Evolutionary conservation across 2,329 filamentous ascomycete genomes (phyloP).

Genomic region (Arthrocladium fulminans): DNA sequence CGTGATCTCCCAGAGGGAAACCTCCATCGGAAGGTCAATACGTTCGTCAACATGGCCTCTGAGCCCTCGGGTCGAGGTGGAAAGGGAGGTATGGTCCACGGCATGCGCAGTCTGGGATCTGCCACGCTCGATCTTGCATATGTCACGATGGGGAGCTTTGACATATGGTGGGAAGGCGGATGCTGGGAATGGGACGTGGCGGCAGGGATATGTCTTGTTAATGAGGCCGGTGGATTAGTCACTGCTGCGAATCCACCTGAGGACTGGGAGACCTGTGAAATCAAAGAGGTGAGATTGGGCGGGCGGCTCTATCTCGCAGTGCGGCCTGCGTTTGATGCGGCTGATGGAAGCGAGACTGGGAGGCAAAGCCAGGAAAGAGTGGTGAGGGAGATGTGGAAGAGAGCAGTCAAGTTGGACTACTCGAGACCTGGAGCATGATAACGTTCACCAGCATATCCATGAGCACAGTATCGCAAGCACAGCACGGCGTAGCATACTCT

Average conservation of each 20-base stretch:
- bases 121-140: constrained; percentile 68
- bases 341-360: constrained; percentile 48
- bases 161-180: constrained; percentile 77
- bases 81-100: constrained; percentile 71
- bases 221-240: constrained; percentile 64
- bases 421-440: constrained; percentile 47
- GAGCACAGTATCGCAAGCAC: no score
- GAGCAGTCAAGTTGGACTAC: constrained; percentile 60
- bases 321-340: constrained; percentile 55
- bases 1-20: constrained; percentile 59
- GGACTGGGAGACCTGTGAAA: constrained; percentile 41
- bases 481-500: no score
- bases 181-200: constrained; percentile 80
- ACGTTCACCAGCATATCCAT: no score
- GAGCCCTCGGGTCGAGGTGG: constrained; percentile 55
- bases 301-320: constrained; percentile 64
- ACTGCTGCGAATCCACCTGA: constrained; percentile 65
- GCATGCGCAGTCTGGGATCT: constrained; percentile 61
- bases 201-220: constrained; percentile 62
- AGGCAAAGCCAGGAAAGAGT: constrained; percentile 60
- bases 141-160: constrained; percentile 63
- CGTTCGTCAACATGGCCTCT: constrained; percentile 64
- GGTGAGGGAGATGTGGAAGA: constrained; percentile 63
- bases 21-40: constrained; percentile 62
- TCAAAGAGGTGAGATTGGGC: constrained; percentile 49